Conservation (phyloP, 2,329 filamentous ascomycete species). For the Arthrobotrys sinensis region DNA sequence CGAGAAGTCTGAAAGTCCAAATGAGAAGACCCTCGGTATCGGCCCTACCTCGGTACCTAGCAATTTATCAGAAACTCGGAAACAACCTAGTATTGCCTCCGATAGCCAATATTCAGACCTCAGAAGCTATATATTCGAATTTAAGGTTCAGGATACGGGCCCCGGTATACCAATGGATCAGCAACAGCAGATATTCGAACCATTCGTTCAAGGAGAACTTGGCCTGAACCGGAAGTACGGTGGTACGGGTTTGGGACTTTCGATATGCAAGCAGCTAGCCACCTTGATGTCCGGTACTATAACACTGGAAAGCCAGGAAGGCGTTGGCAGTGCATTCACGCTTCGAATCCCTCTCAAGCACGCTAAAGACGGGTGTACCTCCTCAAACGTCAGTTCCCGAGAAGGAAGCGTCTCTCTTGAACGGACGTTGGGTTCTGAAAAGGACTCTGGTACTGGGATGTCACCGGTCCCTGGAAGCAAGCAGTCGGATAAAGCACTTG, state of each 20-base stretch:
- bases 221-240: constrained; percentile 91
- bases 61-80: constrained; percentile 7
- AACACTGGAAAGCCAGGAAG: constrained; percentile 78
- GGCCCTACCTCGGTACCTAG: background rate
- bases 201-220: constrained; percentile 91
- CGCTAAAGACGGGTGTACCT: constrained; percentile 31
- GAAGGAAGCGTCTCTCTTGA: constrained; percentile 59
- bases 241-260: constrained; percentile 88
- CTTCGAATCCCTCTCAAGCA: constrained; percentile 78
- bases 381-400: constrained; percentile 51
- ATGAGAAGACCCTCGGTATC: constrained; percentile 11
- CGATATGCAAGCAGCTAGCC: constrained; percentile 89
- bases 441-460: constrained; percentile 14
- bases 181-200: constrained; percentile 89
- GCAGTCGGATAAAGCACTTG: constrained; percentile 31
- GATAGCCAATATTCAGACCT: constrained; percentile 25
- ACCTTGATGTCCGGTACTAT: constrained; percentile 90
- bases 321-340: constrained; percentile 83
- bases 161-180: constrained; percentile 85
- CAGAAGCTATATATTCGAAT: constrained; percentile 80
- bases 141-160: constrained; percentile 89
- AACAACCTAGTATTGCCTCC: constrained; percentile 41
- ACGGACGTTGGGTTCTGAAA: constrained; percentile 27
- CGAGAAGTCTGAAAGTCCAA: constrained; percentile 17
- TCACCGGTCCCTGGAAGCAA: constrained; percentile 3